Conservation (phyloP, 352 stramenopile species). For the Phytophthora sp. region DNA sequence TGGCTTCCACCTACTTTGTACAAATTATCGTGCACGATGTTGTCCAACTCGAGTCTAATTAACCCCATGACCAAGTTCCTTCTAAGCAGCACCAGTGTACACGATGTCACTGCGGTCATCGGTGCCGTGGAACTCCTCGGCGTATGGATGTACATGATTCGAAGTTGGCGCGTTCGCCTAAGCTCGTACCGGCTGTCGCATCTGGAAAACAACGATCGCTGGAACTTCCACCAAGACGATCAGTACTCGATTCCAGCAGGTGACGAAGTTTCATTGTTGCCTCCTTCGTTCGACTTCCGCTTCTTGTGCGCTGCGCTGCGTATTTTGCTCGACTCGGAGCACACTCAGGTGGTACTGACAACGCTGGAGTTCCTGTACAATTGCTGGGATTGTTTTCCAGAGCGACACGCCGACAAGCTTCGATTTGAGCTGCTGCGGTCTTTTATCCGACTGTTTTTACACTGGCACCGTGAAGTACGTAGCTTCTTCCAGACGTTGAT, state of each 20-base stretch:
- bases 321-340: constrained; percentile 83
- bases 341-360: constrained; percentile 87
- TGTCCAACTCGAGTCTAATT: constrained; percentile 87
- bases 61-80: constrained; percentile 93
- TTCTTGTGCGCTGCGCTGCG: constrained; percentile 83
- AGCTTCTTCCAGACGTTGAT: constrained; percentile 90
- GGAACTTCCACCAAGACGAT: constrained; percentile 91
- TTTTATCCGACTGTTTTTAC: constrained; percentile 83
- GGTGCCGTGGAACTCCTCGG: constrained; percentile 86
- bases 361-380: constrained; percentile 91
- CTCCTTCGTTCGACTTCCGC: constrained; percentile 88
- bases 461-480: constrained; percentile 89
- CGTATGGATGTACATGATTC: constrained; percentile 93
- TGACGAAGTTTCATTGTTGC: constrained; percentile 85
- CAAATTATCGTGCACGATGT: constrained; percentile 91
- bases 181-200: constrained; percentile 88
- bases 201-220: constrained; percentile 90
- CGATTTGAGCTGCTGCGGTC: constrained; percentile 81
- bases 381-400: constrained; percentile 89
- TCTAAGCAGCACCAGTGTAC: constrained; percentile 85
- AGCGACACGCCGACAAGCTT: constrained; percentile 88
- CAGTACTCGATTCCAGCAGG: constrained; percentile 89
- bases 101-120: constrained; percentile 89
- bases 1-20: constrained; percentile 88
- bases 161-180: constrained; percentile 88